Evolutionary conservation across 2,329 filamentous ascomycete genomes (phyloP).

Genomic region (Graphilbum ipis-grandicollis): DNA sequence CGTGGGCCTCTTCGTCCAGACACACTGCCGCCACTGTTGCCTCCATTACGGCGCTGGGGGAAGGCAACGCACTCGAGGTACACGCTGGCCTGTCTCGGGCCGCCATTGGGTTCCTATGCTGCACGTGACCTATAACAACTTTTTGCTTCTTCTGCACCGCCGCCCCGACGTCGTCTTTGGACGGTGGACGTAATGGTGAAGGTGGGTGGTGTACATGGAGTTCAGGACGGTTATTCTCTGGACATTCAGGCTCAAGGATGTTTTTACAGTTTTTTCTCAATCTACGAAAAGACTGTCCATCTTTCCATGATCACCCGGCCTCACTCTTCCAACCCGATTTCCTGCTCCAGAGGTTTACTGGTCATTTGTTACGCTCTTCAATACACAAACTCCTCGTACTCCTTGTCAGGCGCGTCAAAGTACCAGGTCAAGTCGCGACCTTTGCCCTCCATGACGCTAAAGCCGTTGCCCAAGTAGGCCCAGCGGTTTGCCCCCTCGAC

Average conservation of each 20-base stretch:
- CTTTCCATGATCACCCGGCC: no score
- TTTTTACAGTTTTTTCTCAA: no score
- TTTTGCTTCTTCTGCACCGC: background rate
- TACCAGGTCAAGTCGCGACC: slow-evolving; percentile 23
- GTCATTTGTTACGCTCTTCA: background rate
- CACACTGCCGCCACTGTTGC: slow-evolving; percentile 3
- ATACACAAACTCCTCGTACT: slow-evolving; percentile 23
- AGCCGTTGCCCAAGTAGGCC: slow-evolving; percentile 29
- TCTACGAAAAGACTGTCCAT: no score
- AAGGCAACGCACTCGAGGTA: no score
- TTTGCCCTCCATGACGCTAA: slow-evolving; percentile 23
- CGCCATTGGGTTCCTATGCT: background rate
- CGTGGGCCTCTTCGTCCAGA: slow-evolving; percentile 3
- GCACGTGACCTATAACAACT: background rate
- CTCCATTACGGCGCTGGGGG: no score
- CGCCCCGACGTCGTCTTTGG: background rate
- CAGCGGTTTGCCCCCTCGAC: slow-evolving; percentile 25
- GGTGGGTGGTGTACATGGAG: no score
- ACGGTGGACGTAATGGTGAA: no score
- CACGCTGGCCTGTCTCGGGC: no score
- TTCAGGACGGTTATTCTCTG: no score
- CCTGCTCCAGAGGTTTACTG: no score
- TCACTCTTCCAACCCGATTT: no score
- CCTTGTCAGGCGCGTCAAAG: slow-evolving; percentile 29
- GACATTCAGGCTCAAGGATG: no score